phyloP scores from a whole-genome alignment of 768 basidiomycete species.

The Austroboletus eburneus region DNA sequence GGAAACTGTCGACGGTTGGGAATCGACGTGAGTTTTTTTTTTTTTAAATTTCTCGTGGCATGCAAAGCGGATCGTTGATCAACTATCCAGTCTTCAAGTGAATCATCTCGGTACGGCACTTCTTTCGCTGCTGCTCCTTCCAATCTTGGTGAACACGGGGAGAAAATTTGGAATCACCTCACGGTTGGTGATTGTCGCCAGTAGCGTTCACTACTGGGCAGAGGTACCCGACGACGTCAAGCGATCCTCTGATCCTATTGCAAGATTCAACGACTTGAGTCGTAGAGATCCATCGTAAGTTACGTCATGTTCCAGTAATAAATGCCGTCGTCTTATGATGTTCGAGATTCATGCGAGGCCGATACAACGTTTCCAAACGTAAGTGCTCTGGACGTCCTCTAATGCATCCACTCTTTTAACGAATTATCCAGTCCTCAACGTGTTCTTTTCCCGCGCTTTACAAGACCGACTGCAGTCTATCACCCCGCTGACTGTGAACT shows the following conservation, averaged over 20 bases:
- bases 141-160: conserved; percentile 25
- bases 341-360: conserved; percentile 12
- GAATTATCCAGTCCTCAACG: conserved; percentile 21
- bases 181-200: conserved; percentile 31
- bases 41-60: no score
- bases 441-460: conserved; percentile 31
- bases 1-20: conserved; percentile 42
- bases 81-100: conserved; percentile 28
- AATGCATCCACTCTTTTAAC: not conserved
- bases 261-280: conserved; percentile 20
- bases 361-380: conserved; percentile 29
- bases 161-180: conserved; percentile 18
- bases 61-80: not conserved
- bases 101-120: conserved; percentile 33
- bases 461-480: conserved; percentile 15
- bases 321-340: not conserved
- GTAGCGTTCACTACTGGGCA: conserved; percentile 23
- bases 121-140: conserved; percentile 32
- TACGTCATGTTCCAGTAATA: not conserved
- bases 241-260: conserved; percentile 17
- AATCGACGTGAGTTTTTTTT: conserved; percentile 32
- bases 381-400: not conserved
- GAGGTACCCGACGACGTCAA: conserved; percentile 19
- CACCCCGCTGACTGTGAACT: conserved; percentile 22
- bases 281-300: conserved; percentile 21